Evolutionary conservation across 805 yeast genomes (phyloP), one percentile per base, ranked within the genome.

Genomic region (Metschnikowia kofuensis): DNA sequence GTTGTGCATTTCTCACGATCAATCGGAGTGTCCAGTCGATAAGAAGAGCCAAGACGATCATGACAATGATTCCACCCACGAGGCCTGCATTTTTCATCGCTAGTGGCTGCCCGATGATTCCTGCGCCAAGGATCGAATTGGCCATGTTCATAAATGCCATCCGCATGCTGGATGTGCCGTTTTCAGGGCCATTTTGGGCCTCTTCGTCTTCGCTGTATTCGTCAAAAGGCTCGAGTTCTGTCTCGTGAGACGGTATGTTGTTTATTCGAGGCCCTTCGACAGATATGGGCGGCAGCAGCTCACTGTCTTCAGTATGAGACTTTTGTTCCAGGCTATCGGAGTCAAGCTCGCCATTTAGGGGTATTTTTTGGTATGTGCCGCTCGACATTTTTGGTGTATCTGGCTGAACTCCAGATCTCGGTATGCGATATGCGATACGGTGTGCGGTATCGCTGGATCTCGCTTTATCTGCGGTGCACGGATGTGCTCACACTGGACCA

Each of bases 101-200:
- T 55, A 84, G 86, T 1, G 98, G 96, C 54, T 90, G 95, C 1
- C 97, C 96, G 31, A 92, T 89, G 46, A 92, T 88, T 7, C 98
- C 98, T 0, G 98, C 97, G 0, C 98, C 98, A 7, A 92, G 74
- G 52, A 92, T 92, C 15, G 95, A 85, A 66, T 91, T 91, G 9
- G 97, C 96, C 96, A 91, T 90, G 67, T 92, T 92, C 95, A 91
- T 87, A 61, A 91, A 90, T 6, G 97, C 97, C 89, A 86, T 86
- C 49, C 78, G 79, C 77, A 91, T 75, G 52, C 56, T 62, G 11
- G 76, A 70, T 16, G 64, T 62, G 5, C 75, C 76, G 16, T 54
- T 10, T 13, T 48, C 7, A 43, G 35, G 15, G 10, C 30, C 35
- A 30, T 48, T 30, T 41, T 35, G 28, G 28, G 42, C 38, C 28